Conservation (phyloP, 306 rosid genomes). For the Vigna reflexopilosa region DNA sequence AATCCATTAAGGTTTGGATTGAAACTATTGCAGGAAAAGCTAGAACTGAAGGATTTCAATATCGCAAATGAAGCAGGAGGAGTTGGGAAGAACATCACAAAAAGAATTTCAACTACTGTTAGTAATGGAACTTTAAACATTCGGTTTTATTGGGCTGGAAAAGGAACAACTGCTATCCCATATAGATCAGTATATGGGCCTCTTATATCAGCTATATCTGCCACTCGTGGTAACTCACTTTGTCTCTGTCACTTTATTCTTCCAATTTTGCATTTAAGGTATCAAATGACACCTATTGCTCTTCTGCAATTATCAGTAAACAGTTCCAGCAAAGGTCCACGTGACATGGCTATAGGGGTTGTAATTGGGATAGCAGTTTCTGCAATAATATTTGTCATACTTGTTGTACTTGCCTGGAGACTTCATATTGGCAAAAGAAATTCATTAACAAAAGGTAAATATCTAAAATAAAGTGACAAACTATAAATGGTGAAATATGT, state of each 20-base stretch:
- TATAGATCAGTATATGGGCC: slow-evolving; percentile 64
- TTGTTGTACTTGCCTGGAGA: slow-evolving; percentile 41
- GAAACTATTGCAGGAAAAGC: slow-evolving; percentile 50
- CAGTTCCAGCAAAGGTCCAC: background rate
- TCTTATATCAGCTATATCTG: slow-evolving; percentile 70
- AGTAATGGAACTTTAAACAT: slow-evolving; percentile 51
- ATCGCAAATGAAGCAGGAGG: slow-evolving; percentile 58
- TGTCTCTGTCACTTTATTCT: background rate
- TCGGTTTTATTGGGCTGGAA: slow-evolving; percentile 71
- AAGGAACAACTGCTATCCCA: slow-evolving; percentile 66
- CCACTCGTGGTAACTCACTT: slow-evolving; percentile 42
- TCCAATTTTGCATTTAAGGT: background rate
- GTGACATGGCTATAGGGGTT: slow-evolving; percentile 26
- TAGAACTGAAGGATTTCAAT: slow-evolving; percentile 56
- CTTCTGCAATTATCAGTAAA: background rate
- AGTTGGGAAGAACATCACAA: slow-evolving; percentile 20
- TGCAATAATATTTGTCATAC: slow-evolving; percentile 21
- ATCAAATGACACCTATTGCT: background rate
- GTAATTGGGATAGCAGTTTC: slow-evolving; percentile 49
- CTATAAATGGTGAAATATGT: too few relatives aligned
- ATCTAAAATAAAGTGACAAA: background rate
- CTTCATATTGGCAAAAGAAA: slow-evolving; percentile 22
- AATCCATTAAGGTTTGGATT: background rate
- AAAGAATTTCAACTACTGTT: background rate
- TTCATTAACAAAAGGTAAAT: slow-evolving; percentile 46